A percentile compares a stretch with the other conserved stretches of the same genome.
Conservation (phyloP, 2,329 filamentous ascomycete species). For the Beauveria rudraprayagi region DNA sequence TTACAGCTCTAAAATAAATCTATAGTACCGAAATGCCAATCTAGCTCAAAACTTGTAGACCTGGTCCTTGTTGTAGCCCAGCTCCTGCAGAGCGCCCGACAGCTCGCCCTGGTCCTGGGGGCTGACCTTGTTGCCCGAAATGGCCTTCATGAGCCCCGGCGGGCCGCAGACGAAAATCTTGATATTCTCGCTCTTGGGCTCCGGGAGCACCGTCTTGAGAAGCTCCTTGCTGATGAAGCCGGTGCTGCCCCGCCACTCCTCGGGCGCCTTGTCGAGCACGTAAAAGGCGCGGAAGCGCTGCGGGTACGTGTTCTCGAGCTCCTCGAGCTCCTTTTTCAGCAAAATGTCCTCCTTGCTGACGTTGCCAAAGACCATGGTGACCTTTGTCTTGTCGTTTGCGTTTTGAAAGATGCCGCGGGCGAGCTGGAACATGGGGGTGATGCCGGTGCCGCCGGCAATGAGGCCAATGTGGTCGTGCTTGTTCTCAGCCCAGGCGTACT, state of each 20-base stretch:
- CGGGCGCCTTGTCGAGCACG: conserved; percentile 75
- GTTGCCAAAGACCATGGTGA: conserved; percentile 92
- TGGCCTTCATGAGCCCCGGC: conserved; percentile 84
- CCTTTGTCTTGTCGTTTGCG: conserved; percentile 93
- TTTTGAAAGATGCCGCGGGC: conserved; percentile 88
- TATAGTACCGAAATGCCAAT: not conserved
- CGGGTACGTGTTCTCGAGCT: conserved; percentile 91
- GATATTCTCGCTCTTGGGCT: conserved; percentile 84
- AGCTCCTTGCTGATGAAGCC: conserved; percentile 86
- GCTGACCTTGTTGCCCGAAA: conserved; percentile 83
- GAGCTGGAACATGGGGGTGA: conserved; percentile 97
- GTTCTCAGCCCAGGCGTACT: conserved; percentile 84
- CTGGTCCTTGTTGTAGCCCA: conserved; percentile 65
- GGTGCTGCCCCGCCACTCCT: conserved; percentile 67
- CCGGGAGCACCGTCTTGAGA: conserved; percentile 87
- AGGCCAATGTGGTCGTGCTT: conserved; percentile 86
- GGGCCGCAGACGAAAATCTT: conserved; percentile 97
- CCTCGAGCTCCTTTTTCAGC: conserved; percentile 72
- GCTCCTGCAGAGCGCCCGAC: conserved; percentile 68
- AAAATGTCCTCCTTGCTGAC: conserved; percentile 84
- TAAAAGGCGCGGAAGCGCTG: conserved; percentile 95
- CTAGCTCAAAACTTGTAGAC: conserved; percentile 79
- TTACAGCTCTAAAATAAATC: conserved; percentile 1
- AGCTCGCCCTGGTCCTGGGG: conserved; percentile 94
- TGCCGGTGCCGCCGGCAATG: conserved; percentile 91